Base-by-base conservation (phyloP, 1,284 basidiomycete genomes). In the Microbotryum silenes-acaulis region DNA sequence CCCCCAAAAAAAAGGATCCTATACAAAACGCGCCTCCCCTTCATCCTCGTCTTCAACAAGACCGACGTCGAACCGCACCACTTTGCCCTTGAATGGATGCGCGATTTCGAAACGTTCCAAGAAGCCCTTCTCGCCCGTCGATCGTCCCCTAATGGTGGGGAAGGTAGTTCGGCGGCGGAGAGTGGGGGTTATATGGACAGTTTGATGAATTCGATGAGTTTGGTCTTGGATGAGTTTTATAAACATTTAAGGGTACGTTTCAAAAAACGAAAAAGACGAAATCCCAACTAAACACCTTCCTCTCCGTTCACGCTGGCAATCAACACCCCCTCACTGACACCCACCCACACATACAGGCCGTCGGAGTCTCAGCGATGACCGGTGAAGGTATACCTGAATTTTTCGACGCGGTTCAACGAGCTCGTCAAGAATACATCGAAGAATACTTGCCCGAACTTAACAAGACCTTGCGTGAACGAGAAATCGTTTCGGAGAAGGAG, bases 41-140 rank as follows among this genome's bases (percentile, higher is more conserved):
- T 99, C 77, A 86, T 99, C 68, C 81, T 98, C 44, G 94, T 98
- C 10, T 99, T 99, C 80, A 99, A 99, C 80, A 99, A 99, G 79
- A 96, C 86, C 6, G 96, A 99, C 74, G 91, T 91, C 4, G 72
- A 77, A 63, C 82, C 86, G 69, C 89, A 94, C 76, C 83, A 85
- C 53, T 97, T 97, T 76, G 96, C 94, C 6, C 70, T 94, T 47
- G 90, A 96, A 66, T 99, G 96, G 96, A 98, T 98, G 94, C 80
- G 84, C 44, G 96, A 99, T 75, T 99, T 97, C 74, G 94, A 99
- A 76, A 72, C 75, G 51, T 82, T 80, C 72, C 82, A 83, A 64
- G 72, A 75, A 23, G 81, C 81, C 0, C 69, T 83, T 25, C 57
- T 72, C 46, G 68, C 67, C 6, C 73, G 75, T 8, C 70, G 75